Evolutionary conservation across 1,284 basidiomycete species (phyloP).

Genomic region (Marasmius sp.): DNA sequence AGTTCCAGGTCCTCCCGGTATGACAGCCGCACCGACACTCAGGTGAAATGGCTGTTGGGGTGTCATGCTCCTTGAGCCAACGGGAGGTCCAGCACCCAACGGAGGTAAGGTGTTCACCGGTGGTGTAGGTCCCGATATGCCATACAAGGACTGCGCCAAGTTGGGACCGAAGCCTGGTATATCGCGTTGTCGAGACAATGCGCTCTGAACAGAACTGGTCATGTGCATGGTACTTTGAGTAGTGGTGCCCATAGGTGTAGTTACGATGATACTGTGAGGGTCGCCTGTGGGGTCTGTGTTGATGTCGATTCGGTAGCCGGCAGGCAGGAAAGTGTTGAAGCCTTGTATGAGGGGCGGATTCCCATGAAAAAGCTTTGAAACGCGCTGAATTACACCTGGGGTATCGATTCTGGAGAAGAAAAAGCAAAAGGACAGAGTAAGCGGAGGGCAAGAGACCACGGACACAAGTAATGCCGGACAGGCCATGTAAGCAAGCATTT

Average conservation of each 20-base stretch:
- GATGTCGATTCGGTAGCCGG: conserved; percentile 96
- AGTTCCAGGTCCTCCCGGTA: conserved; percentile 31
- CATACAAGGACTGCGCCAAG: conserved; percentile 17
- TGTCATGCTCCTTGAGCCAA: conserved; percentile 40
- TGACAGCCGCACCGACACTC: not conserved
- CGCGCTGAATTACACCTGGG: conserved; percentile 96
- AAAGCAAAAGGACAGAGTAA: not conserved
- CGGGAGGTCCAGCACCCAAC: conserved; percentile 30
- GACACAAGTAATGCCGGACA: not conserved
- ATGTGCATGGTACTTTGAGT: conserved; percentile 51
- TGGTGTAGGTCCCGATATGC: conserved; percentile 7
- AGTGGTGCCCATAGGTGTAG: conserved; percentile 87
- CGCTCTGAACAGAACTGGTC: conserved; percentile 21
- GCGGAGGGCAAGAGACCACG: not conserved
- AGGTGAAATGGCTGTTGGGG: conserved; percentile 36
- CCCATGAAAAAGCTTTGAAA: conserved; percentile 93
- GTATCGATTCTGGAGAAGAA: conserved; percentile 83
- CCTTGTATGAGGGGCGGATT: conserved; percentile 95
- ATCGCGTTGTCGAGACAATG: conserved; percentile 28
- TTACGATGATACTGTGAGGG: conserved; percentile 88
- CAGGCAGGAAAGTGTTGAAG: conserved; percentile 98
- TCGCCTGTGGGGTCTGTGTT: conserved; percentile 68
- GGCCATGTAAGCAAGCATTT: not conserved
- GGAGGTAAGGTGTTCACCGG: conserved; percentile 20
- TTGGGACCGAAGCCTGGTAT: conserved; percentile 21